Evolutionary conservation across 495 filamentous ascomycete species (phyloP).

Genomic region (Penicillium manginii): DNA sequence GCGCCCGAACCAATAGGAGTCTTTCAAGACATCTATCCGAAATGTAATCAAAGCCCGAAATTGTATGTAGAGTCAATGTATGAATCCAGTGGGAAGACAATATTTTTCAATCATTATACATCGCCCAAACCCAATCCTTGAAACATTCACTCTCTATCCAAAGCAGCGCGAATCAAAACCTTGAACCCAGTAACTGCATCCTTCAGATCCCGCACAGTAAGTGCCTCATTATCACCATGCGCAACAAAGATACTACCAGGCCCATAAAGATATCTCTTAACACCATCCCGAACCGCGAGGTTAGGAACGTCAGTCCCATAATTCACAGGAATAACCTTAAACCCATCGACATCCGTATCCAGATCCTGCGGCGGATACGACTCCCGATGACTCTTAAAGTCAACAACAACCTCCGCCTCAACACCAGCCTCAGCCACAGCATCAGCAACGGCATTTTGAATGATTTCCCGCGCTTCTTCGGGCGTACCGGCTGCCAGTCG

Average conservation of each 20-base stretch:
- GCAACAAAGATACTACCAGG: constrained; percentile 89
- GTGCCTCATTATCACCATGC: constrained; percentile 81
- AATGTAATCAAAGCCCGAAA: too few relatives aligned
- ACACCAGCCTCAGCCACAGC: constrained; percentile 58
- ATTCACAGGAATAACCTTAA: constrained; percentile 77
- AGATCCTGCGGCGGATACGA: constrained; percentile 78
- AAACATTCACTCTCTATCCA: constrained; percentile 40
- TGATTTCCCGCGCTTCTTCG: constrained; percentile 51
- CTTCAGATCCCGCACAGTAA: constrained; percentile 70
- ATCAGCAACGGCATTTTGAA: constrained; percentile 58
- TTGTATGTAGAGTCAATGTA: too few relatives aligned
- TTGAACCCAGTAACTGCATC: constrained; percentile 73
- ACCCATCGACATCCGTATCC: constrained; percentile 80
- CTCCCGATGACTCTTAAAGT: constrained; percentile 48
- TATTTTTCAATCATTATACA: background rate
- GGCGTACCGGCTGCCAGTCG: constrained; percentile 76
- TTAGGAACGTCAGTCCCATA: constrained; percentile 93
- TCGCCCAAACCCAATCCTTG: background rate
- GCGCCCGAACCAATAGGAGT: too few relatives aligned
- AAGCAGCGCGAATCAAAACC: constrained; percentile 65
- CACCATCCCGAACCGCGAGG: constrained; percentile 53
- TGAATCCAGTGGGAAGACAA: background rate
- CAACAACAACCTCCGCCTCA: constrained; percentile 62
- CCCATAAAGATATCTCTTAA: constrained; percentile 86
- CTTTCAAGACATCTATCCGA: too few relatives aligned